Conservation (phyloP, 805 yeast genomes). For the Lachancea lanzarotensis region DNA sequence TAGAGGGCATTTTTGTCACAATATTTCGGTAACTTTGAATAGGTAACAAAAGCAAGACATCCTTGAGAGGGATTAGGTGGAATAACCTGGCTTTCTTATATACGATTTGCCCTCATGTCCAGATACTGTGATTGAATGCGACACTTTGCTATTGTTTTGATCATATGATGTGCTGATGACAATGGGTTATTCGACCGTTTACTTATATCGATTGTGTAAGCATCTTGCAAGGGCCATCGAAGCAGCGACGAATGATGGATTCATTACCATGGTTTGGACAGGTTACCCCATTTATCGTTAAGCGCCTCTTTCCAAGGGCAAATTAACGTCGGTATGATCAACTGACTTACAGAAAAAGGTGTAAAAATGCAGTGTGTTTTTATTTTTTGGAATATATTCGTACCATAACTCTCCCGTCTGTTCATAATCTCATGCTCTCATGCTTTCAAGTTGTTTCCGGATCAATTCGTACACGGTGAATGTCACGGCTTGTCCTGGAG, state of each 20-base stretch:
- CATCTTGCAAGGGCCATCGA: not conserved
- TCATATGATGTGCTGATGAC: not conserved
- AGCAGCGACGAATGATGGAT: no score
- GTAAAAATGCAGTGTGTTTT: no score
- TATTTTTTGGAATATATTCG: no score
- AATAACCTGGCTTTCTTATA: not conserved
- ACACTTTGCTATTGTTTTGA: not conserved
- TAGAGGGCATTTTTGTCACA: slow-evolving; percentile 3
- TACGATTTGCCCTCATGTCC: not conserved
- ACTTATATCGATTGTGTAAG: not conserved
- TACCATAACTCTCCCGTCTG: not conserved
- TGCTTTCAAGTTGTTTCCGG: slow-evolving; percentile 52
- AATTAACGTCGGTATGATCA: no score
- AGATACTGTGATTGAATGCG: not conserved
- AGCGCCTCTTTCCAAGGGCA: no score
- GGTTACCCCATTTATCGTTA: no score
- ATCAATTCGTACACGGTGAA: slow-evolving; percentile 93
- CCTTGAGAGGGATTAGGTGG: not conserved
- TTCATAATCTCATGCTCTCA: not conserved
- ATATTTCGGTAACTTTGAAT: not conserved
- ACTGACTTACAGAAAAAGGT: no score
- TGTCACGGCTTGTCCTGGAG: slow-evolving; percentile 98
- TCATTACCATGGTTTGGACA: no score
- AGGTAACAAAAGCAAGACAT: no score
- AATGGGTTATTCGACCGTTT: not conserved